Evolutionary conservation across 257 asterid genomes (phyloP).

Genomic region (Leonotis leonurus): DNA sequence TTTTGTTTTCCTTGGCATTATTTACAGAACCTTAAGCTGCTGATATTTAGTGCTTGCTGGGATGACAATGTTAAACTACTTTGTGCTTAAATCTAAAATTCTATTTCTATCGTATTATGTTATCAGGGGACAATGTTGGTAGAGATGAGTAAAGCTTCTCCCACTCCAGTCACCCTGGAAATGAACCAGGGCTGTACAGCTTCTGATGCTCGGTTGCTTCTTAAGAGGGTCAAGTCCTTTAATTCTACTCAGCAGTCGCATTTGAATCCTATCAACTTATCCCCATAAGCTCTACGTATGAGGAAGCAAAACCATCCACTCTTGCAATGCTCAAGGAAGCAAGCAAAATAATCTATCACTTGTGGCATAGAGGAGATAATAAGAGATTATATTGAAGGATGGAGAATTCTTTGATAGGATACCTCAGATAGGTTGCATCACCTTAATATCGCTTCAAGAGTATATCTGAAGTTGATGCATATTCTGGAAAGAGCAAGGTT

Average conservation of each 20-base stretch:
- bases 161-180: constrained; percentile 60
- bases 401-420: too few relatives aligned
- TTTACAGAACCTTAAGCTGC: too few relatives aligned
- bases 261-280: constrained; percentile 30
- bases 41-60: too few relatives aligned
- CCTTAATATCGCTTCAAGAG: background rate
- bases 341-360: background rate
- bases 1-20: too few relatives aligned
- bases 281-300: constrained; percentile 25
- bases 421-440: background rate
- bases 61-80: background rate
- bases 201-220: constrained; percentile 69
- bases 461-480: background rate
- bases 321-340: background rate
- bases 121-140: constrained; percentile 71
- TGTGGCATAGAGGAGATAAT: background rate
- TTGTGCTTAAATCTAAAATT: background rate
- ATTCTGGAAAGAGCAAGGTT: background rate
- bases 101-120: background rate
- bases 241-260: constrained; percentile 20
- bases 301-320: background rate
- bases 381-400: too few relatives aligned
- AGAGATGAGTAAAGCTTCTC: constrained; percentile 38
- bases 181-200: constrained; percentile 72
- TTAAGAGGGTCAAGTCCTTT: constrained; percentile 43